Conservation (phyloP, 805 yeast genomes). For the Candida tallmaniae region DNA sequence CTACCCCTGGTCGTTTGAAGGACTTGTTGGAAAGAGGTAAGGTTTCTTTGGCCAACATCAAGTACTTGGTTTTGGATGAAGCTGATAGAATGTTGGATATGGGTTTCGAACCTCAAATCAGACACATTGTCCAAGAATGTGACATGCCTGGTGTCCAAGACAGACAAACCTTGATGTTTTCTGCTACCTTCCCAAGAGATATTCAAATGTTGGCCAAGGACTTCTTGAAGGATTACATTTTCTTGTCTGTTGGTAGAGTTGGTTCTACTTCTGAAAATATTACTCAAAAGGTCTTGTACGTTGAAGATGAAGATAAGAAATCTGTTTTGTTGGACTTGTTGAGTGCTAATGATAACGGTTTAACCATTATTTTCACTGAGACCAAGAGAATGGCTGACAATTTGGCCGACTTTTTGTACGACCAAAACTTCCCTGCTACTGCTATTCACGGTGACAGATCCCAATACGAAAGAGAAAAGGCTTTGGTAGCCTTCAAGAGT, state of each 20-base stretch:
- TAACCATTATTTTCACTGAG: slow-evolving; percentile 94
- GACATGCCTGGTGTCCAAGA: slow-evolving; percentile 91
- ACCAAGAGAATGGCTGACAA: slow-evolving; percentile 98
- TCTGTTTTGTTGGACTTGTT: slow-evolving; percentile 82
- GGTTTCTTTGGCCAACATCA: slow-evolving; percentile 83
- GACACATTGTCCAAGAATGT: slow-evolving; percentile 95
- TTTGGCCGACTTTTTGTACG: slow-evolving; percentile 85
- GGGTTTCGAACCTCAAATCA: slow-evolving; percentile 99
- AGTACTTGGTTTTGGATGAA: slow-evolving; percentile 93
- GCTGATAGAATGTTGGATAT: slow-evolving; percentile 99
- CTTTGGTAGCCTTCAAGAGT: slow-evolving; percentile 86
- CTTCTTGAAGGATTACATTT: slow-evolving; percentile 91
- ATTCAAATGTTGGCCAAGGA: slow-evolving; percentile 96
- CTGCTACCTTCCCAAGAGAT: slow-evolving; percentile 98
- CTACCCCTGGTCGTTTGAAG: slow-evolving; percentile 98
- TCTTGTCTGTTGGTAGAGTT: slow-evolving; percentile 96
- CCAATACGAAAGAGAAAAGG: slow-evolving; percentile 96
- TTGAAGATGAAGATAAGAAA: slow-evolving; percentile 90
- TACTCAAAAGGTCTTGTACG: slow-evolving; percentile 88
- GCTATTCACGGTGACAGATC: slow-evolving; percentile 99
- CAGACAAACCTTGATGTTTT: slow-evolving; percentile 97
- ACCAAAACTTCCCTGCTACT: slow-evolving; percentile 91
- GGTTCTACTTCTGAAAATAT: slow-evolving; percentile 99
- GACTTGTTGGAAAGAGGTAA: slow-evolving; percentile 94
- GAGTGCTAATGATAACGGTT: slow-evolving; percentile 71